Evolutionary conservation across 192 early-diverging fungal genomes (phyloP).

Genomic region (Coemansia sp.): DNA sequence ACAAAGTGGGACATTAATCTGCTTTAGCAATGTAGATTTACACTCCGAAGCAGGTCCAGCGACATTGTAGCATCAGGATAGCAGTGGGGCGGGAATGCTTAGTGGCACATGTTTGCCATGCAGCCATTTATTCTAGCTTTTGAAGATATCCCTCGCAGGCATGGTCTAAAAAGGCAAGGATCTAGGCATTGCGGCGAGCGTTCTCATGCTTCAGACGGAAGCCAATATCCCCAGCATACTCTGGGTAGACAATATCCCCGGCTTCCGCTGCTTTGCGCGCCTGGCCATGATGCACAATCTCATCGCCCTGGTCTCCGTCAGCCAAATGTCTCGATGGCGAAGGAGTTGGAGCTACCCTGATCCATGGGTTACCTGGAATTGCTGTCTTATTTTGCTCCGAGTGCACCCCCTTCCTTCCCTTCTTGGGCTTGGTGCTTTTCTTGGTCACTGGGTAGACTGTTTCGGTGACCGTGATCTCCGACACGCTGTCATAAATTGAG

Average conservation of each 20-base stretch:
- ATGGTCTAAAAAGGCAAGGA: too few relatives aligned
- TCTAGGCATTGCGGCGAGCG: neutral
- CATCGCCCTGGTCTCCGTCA: neutral
- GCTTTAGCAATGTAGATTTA: neutral
- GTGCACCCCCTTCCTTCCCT: neutral
- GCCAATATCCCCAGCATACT: slow-evolving; percentile 12
- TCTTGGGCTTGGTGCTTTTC: neutral
- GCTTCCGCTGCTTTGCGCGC: neutral
- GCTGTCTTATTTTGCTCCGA: neutral
- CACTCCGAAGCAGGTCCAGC: neutral
- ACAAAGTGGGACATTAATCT: neutral
- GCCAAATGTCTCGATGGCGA: neutral
- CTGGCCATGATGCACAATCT: neutral
- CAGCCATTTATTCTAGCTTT: neutral
- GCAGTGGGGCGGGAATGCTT: too few relatives aligned
- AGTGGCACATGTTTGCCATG: neutral
- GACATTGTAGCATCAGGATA: neutral
- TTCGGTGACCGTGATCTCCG: slow-evolving; percentile 10
- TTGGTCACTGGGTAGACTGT: neutral
- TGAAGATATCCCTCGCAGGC: neutral
- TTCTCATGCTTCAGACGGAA: slow-evolving; percentile 11
- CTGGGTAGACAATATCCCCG: neutral
- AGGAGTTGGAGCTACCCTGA: neutral
- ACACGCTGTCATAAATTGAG: neutral
- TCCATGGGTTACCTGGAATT: neutral